phyloP scores from a whole-genome alignment of 495 filamentous ascomycete species.

The Hypoxylon lenormandii region DNA sequence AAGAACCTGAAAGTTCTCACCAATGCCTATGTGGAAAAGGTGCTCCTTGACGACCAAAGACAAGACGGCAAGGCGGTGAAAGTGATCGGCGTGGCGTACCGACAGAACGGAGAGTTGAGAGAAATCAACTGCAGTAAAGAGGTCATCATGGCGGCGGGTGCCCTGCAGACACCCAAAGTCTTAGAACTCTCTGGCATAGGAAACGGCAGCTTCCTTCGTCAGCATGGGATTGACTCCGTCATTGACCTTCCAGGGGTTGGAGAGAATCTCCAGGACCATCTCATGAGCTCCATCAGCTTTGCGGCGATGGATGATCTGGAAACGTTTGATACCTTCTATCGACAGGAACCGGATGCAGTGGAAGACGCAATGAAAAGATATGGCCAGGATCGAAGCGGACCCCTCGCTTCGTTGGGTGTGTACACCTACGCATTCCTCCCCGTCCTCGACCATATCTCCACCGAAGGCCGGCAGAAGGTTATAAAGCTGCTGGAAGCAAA shows the following conservation, averaged over 20 bases:
- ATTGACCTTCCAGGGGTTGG: constrained; percentile 64
- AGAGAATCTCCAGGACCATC: constrained; percentile 65
- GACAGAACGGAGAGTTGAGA: constrained; percentile 22
- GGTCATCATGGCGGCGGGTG: constrained; percentile 68
- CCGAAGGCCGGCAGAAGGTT: constrained; percentile 18
- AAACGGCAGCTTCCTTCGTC: constrained; percentile 49
- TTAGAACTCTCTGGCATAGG: constrained; percentile 71
- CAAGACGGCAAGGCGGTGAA: constrained; percentile 8
- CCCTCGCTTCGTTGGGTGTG: not conserved
- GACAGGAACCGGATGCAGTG: not conserved
- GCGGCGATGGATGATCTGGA: constrained; percentile 1
- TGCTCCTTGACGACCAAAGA: constrained; percentile 37
- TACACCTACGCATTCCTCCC: constrained; percentile 5
- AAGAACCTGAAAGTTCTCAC: constrained; percentile 21
- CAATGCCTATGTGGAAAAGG: constrained; percentile 42
- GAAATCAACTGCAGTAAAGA: constrained; percentile 59
- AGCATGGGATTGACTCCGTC: constrained; percentile 54
- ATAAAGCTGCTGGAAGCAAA: constrained; percentile 23
- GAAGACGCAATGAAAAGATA: constrained; percentile 22
- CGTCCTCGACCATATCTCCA: constrained; percentile 3
- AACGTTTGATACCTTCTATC: not conserved
- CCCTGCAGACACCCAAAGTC: constrained; percentile 63
- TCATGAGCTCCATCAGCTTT: not conserved
- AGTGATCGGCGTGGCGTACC: constrained; percentile 6
- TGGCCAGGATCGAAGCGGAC: not conserved